Evolutionary conservation across 495 filamentous ascomycete genomes (phyloP), one percentile per base, ranked within the genome.

Genomic region (Aspergillus sclerotiicarbonarius): DNA sequence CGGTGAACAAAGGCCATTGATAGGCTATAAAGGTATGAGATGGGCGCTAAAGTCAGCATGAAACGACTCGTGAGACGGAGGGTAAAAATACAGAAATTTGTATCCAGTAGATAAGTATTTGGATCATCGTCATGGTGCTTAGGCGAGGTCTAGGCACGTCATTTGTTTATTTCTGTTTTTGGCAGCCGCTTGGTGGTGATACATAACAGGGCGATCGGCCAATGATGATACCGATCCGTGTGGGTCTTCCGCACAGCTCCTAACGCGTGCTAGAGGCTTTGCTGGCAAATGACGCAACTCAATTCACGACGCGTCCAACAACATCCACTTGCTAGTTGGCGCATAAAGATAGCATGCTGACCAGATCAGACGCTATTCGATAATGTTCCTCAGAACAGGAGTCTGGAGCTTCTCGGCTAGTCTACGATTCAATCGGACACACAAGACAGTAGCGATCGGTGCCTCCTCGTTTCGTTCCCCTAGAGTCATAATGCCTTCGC

Each of bases 401-500:
- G 51, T 53, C 51, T 39, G 51, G 51, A 39, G 51, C 51, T 53
- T 41, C 31, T 53, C 51, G 51, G 51, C 51, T 53, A 25, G 31
- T 53, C 51, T 53, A 53, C 51, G 31, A 53, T 41, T 53, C 51
- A 53, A 39, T 53, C 51, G 32, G 51, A 53, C 51, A 53, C 51
- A 53, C 31, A 53, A 53, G 51, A 53, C 31, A 53, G 51, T 53
- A 53, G 31, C 51, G 31, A 41, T 53, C 51, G 31, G 51, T 16
- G 51, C 51, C 51, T 53, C 51, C 51, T 53, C 31, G 32, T 53
- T 53, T 41, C 51, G 51, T 53, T 53, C 51, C 51, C 51, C 51
- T 53, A 53, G 51, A 53, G 51, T 53, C 51, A 53, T 53, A 53
- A 19, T 53, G 51, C 31, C 51, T 53, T 53, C 51, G 51, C 33